These are phyloP conservation scores for Stachybotrys elegans DNA, from an alignment of 2,329 filamentous ascomycete species.

Conservation along the genomic window DNA sequence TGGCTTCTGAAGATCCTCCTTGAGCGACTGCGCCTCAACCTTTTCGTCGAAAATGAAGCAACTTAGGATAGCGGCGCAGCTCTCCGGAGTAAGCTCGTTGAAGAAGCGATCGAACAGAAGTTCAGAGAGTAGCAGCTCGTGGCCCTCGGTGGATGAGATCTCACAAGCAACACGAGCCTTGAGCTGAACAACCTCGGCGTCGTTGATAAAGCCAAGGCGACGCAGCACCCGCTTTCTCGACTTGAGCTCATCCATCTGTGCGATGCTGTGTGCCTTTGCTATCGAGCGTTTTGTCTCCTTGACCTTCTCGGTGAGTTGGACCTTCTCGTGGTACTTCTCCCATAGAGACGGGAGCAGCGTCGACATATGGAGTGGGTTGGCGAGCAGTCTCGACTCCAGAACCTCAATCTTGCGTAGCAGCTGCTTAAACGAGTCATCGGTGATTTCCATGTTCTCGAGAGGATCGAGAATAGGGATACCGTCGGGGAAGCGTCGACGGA, in stretches of 20 bases:
- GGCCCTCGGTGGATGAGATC: conserved; percentile 85
- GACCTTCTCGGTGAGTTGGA: conserved; percentile 70
- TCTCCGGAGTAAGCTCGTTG: conserved; percentile 86
- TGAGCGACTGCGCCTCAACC: conserved; percentile 69
- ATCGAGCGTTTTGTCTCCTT: conserved; percentile 88
- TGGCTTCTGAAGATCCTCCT: conserved; percentile 81
- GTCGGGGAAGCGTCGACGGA: conserved; percentile 84
- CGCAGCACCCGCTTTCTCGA: conserved; percentile 92
- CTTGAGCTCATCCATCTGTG: conserved; percentile 94
- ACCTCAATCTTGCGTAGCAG: conserved; percentile 94
- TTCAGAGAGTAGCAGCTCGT: conserved; percentile 89
- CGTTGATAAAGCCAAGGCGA: conserved; percentile 92
- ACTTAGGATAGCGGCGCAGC: conserved; percentile 79
- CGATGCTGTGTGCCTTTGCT: conserved; percentile 74
- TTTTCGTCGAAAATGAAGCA: conserved; percentile 99
- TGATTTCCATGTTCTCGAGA: conserved; percentile 93
- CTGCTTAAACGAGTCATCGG: conserved; percentile 88
- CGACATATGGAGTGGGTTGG: conserved; percentile 88
- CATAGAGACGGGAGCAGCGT: conserved; percentile 79
- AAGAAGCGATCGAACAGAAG: conserved; percentile 97
- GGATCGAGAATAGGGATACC: conserved; percentile 86
- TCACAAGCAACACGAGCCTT: conserved; percentile 97
- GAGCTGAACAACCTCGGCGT: conserved; percentile 89
- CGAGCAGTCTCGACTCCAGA: conserved; percentile 80
- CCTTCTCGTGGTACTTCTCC: conserved; percentile 80